A percentile compares a stretch with the other conserved stretches of the same genome.
Evolutionary conservation across 257 asterid genomes (phyloP).

Genomic region (Solanum pennellii): DNA sequence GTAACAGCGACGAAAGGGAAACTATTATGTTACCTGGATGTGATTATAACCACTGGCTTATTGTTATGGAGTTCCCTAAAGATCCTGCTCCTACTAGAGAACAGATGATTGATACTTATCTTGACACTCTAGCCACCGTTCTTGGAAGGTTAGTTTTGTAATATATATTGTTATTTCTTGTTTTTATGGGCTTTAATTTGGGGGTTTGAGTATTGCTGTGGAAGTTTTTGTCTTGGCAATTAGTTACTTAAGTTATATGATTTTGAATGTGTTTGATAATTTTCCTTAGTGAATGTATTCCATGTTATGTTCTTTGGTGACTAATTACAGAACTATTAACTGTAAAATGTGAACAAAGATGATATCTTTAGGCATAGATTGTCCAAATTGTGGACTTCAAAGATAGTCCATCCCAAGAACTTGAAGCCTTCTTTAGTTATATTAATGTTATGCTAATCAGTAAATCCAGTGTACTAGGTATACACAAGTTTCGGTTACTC

Average conservation of each 20-base stretch:
- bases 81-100: conserved; percentile 98
- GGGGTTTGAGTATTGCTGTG: background rate
- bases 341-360: background rate
- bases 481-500: background rate
- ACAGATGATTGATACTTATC: conserved; percentile 97
- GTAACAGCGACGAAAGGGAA: conserved; percentile 64
- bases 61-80: conserved; percentile 96
- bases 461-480: background rate
- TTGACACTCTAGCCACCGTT: conserved; percentile 79
- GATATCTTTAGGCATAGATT: background rate
- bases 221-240: background rate
- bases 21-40: conserved; percentile 96
- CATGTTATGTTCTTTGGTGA: background rate
- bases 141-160: conserved; percentile 55
- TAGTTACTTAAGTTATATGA: background rate
- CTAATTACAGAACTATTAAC: background rate
- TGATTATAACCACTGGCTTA: conserved; percentile 95
- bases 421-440: background rate
- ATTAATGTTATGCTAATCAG: background rate
- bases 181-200: background rate
- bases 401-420: background rate
- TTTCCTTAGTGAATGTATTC: background rate
- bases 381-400: background rate
- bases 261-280: background rate
- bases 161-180: background rate